Percentiles rank a stretch among this genome's conserved stretches.
These are phyloP conservation scores for Cucurbitaria berberidis DNA, from an alignment of 2,329 filamentous ascomycete species.

Conservation along the genomic window DNA sequence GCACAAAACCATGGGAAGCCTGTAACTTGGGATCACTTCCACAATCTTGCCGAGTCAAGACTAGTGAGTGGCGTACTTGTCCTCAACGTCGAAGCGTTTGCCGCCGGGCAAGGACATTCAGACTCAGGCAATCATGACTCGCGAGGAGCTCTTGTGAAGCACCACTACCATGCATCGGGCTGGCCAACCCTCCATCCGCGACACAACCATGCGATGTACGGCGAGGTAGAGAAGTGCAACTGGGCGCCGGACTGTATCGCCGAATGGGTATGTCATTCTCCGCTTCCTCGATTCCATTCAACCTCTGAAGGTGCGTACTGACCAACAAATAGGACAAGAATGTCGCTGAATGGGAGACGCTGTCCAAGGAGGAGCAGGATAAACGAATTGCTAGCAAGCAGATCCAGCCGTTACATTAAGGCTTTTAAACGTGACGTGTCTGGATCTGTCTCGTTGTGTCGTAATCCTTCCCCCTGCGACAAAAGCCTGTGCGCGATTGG, in stretches of 20 bases:
- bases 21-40: conserved; percentile 69
- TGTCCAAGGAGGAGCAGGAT: conserved; percentile 66
- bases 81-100: conserved; percentile 73
- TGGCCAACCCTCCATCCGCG: conserved; percentile 72
- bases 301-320: conserved; percentile 4
- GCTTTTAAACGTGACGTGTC: no score
- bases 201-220: conserved; percentile 71
- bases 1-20: conserved; percentile 49
- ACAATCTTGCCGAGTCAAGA: conserved; percentile 69
- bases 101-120: conserved; percentile 74
- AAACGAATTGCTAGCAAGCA: conserved; percentile 52
- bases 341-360: conserved; percentile 64
- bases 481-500: no score
- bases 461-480: no score
- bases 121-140: conserved; percentile 74
- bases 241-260: conserved; percentile 70
- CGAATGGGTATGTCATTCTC: conserved; percentile 56
- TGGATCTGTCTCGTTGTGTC: no score
- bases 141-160: conserved; percentile 70
- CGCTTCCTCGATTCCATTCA: not conserved
- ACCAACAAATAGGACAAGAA: conserved; percentile 58
- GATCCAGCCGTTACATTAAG: no score
- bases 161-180: conserved; percentile 76
- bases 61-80: conserved; percentile 69
- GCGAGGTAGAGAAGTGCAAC: conserved; percentile 73